Percentiles rank a stretch among this genome's conserved stretches.
phyloP scores from a whole-genome alignment of 768 basidiomycete species.

The Suillus paluster region DNA sequence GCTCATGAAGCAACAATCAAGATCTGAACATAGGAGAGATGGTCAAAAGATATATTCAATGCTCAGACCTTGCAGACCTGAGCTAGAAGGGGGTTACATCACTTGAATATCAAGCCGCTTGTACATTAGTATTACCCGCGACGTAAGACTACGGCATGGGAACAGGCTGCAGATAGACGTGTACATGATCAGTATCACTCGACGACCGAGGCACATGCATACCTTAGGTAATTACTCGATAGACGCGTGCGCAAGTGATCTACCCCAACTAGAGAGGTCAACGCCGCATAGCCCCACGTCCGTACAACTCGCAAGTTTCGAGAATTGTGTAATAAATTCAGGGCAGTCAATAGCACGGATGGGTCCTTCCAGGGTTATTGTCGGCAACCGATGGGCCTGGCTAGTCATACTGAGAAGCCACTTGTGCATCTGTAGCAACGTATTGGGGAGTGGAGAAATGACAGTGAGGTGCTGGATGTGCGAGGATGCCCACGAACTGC shows the following conservation, averaged over 20 bases:
- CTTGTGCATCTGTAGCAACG: not conserved
- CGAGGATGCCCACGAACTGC: not conserved
- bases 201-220: not conserved
- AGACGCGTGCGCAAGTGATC: not conserved
- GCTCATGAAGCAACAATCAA: not conserved
- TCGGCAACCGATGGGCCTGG: not conserved
- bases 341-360: not conserved
- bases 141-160: not conserved
- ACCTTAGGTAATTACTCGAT: not conserved
- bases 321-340: not conserved
- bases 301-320: constrained; percentile 4
- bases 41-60: not conserved
- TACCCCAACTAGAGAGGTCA: not conserved
- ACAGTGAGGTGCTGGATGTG: constrained; percentile 1
- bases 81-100: not conserved
- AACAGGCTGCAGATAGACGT: not conserved
- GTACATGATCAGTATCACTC: not conserved
- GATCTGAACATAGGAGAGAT: not conserved
- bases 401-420: not conserved
- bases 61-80: not conserved
- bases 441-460: not conserved
- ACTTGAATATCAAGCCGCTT: not conserved
- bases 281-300: not conserved
- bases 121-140: not conserved
- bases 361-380: not conserved